Evolutionary conservation across 352 stramenopile species (phyloP), one percentile per base, ranked within the genome.

Genomic region (Phytophthora parvispora): DNA sequence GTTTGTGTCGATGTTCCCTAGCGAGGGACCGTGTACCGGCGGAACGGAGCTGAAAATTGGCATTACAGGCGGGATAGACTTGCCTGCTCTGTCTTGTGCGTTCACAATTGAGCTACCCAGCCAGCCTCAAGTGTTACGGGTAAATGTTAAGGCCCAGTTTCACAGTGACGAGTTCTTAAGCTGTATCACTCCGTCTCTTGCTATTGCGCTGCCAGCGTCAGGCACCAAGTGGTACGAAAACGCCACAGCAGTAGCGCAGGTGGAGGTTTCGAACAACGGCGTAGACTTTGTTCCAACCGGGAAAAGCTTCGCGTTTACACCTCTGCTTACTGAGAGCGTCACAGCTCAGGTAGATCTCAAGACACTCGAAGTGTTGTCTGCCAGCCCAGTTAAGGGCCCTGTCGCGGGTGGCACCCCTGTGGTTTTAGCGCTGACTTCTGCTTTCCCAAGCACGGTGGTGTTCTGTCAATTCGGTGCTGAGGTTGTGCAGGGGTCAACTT

Each of bases 381-480:
- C 83, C 10, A 60, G 48, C 16, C 90, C 92, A 16, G 58, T 45
- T 2, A 75, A 67, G 31, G 92, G 92, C 12, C 84, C 88, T 16
- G 47, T 81, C 12, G 54, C 32, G 8, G 92, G 92, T 20, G 75
- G 72, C 7, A 97, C 92, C 0, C 61, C 77, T 2, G 74, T 98
- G 24, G 56, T 69, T 0, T 60, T 93, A 48, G 57, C 71, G 1
- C 28, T 83, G 0, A 54, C 61, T 3, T 59, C 51, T n/a, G 49
- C 49, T 31, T 78, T 83, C 31, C 45, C 53, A 6, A 64, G 56
- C 50, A 25, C 62, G 4, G 28, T 50, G 13, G 64, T 93, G 2
- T 85, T 69, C 38, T 96, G 88, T 51, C 63, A 74, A 32, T 94
- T 96, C 65, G 88, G 83, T 4, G n/a, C 61, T 1, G 38, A 74